These are phyloP conservation scores for Calvatia gigantea DNA, from an alignment of 768 basidiomycete genomes.

Conservation along the genomic window DNA sequence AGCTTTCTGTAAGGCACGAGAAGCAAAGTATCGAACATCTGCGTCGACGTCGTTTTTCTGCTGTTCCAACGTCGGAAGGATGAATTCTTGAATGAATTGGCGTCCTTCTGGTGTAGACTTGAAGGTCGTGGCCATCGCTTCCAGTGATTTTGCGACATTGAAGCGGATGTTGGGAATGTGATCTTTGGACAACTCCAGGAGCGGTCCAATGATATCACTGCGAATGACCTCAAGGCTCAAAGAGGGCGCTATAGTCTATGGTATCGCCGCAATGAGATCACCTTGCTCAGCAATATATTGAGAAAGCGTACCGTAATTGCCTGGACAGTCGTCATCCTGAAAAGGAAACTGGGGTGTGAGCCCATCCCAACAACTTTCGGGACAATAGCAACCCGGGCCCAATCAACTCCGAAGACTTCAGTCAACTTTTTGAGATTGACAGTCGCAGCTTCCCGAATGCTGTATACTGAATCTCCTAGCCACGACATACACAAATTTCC, in stretches of 20 bases:
- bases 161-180: conserved; percentile 99
- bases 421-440: conserved; percentile 95
- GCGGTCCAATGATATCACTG: conserved; percentile 78
- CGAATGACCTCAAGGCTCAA: conserved; percentile 81
- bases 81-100: conserved; percentile 67
- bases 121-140: conserved; percentile 78
- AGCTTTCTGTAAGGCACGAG: conserved; percentile 69
- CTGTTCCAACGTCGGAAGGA: conserved; percentile 82
- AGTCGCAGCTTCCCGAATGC: conserved; percentile 97
- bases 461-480: conserved; percentile 97
- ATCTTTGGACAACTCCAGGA: conserved; percentile 80
- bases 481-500: conserved; percentile 98
- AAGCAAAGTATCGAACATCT: conserved; percentile 94
- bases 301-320: conserved; percentile 80
- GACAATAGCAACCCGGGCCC: conserved; percentile 91
- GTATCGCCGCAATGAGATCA: conserved; percentile 11
- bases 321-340: conserved; percentile 98
- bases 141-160: conserved; percentile 94
- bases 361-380: conserved; percentile 98
- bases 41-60: conserved; percentile 89
- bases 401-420: conserved; percentile 97
- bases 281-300: conserved; percentile 8
- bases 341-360: conserved; percentile 93
- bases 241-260: conserved; percentile 90
- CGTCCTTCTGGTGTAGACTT: conserved; percentile 63